Base-by-base conservation (phyloP, 345 rosid species). In the Capsella bursapastoris region DNA sequence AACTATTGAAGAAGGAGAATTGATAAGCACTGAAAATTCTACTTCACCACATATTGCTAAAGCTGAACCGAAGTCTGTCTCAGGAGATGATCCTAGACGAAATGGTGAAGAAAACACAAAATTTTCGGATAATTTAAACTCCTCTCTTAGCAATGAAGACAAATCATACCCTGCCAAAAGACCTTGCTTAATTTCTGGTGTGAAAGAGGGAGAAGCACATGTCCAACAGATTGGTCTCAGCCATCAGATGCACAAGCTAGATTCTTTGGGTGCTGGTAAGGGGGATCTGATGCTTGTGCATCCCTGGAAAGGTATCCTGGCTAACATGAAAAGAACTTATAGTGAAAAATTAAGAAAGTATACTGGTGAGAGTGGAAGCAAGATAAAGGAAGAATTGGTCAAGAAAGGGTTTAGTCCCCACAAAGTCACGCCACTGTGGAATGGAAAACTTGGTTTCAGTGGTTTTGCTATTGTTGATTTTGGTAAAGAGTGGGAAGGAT, bases 241-340 rank as follows among this genome's bases (percentile, higher is more conserved):
- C 14, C 64, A 0, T 29, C 22, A 18, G 22, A 18, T 18, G 22
- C 72, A 44, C 27, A 66, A 49, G 57, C 43, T 4, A 27, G 65
- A 25, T 60, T 45, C 38, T 25, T 37, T 44, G 51, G 11, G 7
- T 59, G 64, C 47, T 66, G 55, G 28, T 18, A 37, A 53, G 37
- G 35, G n/a, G 38, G 77, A 52, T 49, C 51, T 59, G 37, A 31
- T 68, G 80, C 87, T 76, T 83, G 94, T 87, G 55, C 77, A 84
- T 82, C 98, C 98, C 4, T 87, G 90, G 83, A 79, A 74, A 79
- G 98, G 94, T 2, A 72, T 91, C 45, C 18, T 93, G 70, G 95
- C 93, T 0, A 93, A 93, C 72, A 72, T 91, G 4, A 71, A 65
- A 66, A 86, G 86, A 13, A 72, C 64, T 6, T 2, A 35, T 16